Conservation (phyloP, 2,329 filamentous ascomycete genomes). For the Paraconiothyrium sp. region DNA sequence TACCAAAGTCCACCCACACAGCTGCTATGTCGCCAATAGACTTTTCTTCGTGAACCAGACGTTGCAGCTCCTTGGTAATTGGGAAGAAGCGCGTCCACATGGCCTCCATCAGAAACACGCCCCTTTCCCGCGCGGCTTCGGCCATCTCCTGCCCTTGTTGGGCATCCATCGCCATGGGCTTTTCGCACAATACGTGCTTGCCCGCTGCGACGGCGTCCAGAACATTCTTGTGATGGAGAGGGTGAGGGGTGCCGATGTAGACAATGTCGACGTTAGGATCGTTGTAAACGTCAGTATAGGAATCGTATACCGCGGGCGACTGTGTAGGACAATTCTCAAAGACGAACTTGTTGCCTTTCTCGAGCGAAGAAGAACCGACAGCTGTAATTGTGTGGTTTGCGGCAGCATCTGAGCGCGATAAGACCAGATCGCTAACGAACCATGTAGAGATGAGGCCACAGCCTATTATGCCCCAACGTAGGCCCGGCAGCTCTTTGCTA, state of each 20-base stretch:
- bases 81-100: constrained; percentile 93
- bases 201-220: constrained; percentile 83
- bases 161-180: constrained; percentile 86
- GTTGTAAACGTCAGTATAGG: constrained; percentile 81
- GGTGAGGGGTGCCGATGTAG: constrained; percentile 91
- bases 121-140: constrained; percentile 76
- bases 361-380: constrained; percentile 27
- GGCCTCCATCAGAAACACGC: constrained; percentile 62
- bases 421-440: constrained; percentile 17
- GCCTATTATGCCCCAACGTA: constrained; percentile 13
- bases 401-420: constrained; percentile 18
- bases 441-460: constrained; percentile 20
- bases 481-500: constrained; percentile 1
- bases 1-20: constrained; percentile 59
- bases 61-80: constrained; percentile 74
- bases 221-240: constrained; percentile 90
- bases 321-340: not conserved
- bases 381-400: constrained; percentile 27
- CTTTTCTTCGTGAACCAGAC: constrained; percentile 65
- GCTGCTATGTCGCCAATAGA: constrained; percentile 68
- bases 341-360: constrained; percentile 1
- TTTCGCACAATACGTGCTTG: constrained; percentile 91
- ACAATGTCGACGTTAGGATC: constrained; percentile 84
- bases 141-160: constrained; percentile 77
- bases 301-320: constrained; percentile 67